Conservation (phyloP, 1,284 basidiomycete species). For the Vanrija humicola region DNA sequence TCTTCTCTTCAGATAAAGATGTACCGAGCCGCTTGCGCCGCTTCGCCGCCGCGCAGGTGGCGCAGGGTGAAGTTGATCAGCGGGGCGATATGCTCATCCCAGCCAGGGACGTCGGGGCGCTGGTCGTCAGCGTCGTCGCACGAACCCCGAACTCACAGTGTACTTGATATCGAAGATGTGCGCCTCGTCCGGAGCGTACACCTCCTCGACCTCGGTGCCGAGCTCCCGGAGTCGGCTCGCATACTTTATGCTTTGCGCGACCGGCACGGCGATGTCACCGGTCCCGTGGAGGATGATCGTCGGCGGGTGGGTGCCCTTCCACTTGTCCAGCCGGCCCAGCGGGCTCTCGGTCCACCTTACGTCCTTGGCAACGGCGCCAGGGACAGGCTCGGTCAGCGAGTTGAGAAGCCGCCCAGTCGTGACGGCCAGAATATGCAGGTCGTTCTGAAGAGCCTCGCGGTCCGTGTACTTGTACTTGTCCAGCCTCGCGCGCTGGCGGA, state of each 20-base stretch:
- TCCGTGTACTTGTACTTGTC: slow-evolving; percentile 5
- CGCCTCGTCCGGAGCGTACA: neutral
- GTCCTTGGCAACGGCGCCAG: slow-evolving; percentile 8
- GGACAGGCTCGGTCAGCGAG: neutral
- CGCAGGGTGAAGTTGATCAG: neutral
- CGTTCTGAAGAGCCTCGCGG: neutral
- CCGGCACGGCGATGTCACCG: slow-evolving; percentile 14
- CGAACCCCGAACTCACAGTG: neutral
- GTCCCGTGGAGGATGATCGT: slow-evolving; percentile 23
- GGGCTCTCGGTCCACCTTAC: slow-evolving; percentile 1
- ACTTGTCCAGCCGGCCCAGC: slow-evolving; percentile 4
- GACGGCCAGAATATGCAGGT: neutral
- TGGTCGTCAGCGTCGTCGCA: neutral
- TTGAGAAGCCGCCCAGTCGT: neutral
- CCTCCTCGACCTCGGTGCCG: slow-evolving; percentile 2
- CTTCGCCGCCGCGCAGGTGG: neutral
- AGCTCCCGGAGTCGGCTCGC: slow-evolving; percentile 11
- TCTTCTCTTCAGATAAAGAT: too few species aligned
- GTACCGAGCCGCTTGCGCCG: too few species aligned
- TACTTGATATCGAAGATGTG: neutral
- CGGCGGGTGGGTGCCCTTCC: slow-evolving; percentile 17
- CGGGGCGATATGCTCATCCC: neutral
- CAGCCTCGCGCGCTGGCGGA: too few species aligned
- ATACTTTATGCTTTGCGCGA: slow-evolving; percentile 12
- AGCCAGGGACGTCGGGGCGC: neutral